These are phyloP conservation scores for Discostella pseudostelligera DNA, from an alignment of 108 stramenopile genomes.

Conservation along the genomic window DNA sequence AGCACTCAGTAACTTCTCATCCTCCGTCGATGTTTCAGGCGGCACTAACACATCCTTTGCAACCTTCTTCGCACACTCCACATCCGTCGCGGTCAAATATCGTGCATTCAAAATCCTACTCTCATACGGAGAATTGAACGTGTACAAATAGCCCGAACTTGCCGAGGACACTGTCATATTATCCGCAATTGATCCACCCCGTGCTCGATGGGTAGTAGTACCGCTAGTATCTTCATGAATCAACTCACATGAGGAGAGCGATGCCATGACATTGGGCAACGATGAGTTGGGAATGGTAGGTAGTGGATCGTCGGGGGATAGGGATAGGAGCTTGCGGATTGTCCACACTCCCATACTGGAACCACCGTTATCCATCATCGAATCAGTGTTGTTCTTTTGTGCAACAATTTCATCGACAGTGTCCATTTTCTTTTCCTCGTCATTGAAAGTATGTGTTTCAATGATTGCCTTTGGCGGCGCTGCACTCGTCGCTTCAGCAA, in stretches of 20 bases:
- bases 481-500: slow-evolving; percentile 7
- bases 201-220: not conserved
- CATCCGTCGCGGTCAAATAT: slow-evolving; percentile 74
- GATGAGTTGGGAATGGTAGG: slow-evolving; percentile 40
- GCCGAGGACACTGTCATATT: slow-evolving; percentile 57
- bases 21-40: not conserved
- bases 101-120: slow-evolving; percentile 59
- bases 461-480: slow-evolving; percentile 11
- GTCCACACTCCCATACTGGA: slow-evolving; percentile 35
- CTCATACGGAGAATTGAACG: slow-evolving; percentile 60
- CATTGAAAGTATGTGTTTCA: not conserved
- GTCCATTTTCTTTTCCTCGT: slow-evolving; percentile 47
- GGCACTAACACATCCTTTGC: slow-evolving; percentile 11
- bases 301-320: slow-evolving; percentile 28
- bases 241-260: slow-evolving; percentile 67
- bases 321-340: slow-evolving; percentile 36
- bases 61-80: slow-evolving; percentile 53
- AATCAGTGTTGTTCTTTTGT: not conserved
- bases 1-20: slow-evolving; percentile 37
- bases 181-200: slow-evolving; percentile 40
- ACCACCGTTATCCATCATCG: too few species aligned
- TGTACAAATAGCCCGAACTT: slow-evolving; percentile 56
- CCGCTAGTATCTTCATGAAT: slow-evolving; percentile 41
- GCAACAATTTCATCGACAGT: slow-evolving; percentile 14
- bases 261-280: slow-evolving; percentile 49